Evolutionary conservation across 2,329 filamentous ascomycete genomes (phyloP), one percentile per base, ranked within the genome.

Genomic region (Diaporthe ampelina): DNA sequence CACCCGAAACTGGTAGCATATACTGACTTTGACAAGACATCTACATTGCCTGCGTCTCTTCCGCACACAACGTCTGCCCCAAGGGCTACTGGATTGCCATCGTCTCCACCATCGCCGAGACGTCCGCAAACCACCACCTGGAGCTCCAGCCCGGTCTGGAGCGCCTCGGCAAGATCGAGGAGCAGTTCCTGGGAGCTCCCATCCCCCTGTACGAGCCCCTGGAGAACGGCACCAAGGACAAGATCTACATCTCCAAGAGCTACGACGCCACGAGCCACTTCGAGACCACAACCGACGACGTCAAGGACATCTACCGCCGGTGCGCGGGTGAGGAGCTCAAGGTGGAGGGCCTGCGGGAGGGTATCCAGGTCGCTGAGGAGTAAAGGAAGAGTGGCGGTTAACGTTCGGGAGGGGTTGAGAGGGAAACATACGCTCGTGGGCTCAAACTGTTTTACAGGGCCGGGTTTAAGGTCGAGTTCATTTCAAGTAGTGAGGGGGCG

Each of bases 81-180:
- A 97, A 98, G 90, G 96, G 96, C 76, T 98, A 98, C 91, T 99
- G 97, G 89, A 95, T 99, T 79, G 97, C 97, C 80, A 99, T 98
- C 76, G 96, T 99, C 78, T 98, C 95, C 63, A 99, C 97, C 75
- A 98, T 99, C 81, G 95, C 97, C 77, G 97, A 99, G 88, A 93
- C 92, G 58, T 87, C 92, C 76, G 92, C 94, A 77, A 98, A 99
- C 90, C 95, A 98, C 86, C 97, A 99, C 85, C 88, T 98, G 74
- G 97, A 99, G 88, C 92, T 99, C 57, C 92, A 97, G 85, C 92
- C 95, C 40, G 97, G 96, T 81, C 92, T 98, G 78, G 95, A 98
- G 81, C 93, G 96, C 78, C 92, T 99, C 40, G 97, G 97, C 79
- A 91, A 91, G 83, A 97, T 98, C 77, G 95, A 98, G 86, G 97